Base-by-base conservation (phyloP, 495 filamentous ascomycete genomes). In the Penicillium samsonianum region DNA sequence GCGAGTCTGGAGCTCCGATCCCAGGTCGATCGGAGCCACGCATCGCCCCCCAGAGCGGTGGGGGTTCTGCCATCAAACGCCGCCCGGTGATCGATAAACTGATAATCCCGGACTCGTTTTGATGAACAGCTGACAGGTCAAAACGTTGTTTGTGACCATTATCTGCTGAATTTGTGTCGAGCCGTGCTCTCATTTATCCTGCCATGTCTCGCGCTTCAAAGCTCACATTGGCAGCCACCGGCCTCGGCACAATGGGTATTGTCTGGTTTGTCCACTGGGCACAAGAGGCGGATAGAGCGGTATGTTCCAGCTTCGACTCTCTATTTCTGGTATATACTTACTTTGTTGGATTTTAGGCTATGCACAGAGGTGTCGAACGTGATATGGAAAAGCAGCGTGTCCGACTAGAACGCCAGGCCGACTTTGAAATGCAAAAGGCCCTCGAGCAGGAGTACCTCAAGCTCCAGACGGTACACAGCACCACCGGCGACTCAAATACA, bases 321-420 rank as follows among this genome's bases (percentile, higher is more conserved):
- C 38, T 58, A 28, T 17, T 28, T 12, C 35, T n/a, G 35, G 17
- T 3, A 38, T 14, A 53, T 54, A 40, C 50, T 60, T 20, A 56
- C 54, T 44, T 48, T 57, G 65, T 28, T 54, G 5, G 23, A 26
- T 31, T 25, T 38, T 67, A 96, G 93, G 89, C 90, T 41, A 99
- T 99, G 94, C 94, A 99, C 68, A 83, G 84, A 55, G 95, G 95
- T 16, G 94, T 99, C 8, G 78, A 97, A 63, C 89, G 92, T 42
- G 95, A 98, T 64, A 89, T 96, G 78, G 92, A 98, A 65, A 93
- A 96, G 70, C 92, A 96, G 67, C 84, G 87, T 31, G 66, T 97
- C 48, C 96, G 96, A 76, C 81, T 82, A 61, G 89, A 95, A 70
- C 86, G 95, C 22, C 88, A 92, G 71, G 84, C 89, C 53, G 95